phyloP scores from a whole-genome alignment of 768 basidiomycete species.

The Suillus bovinus region DNA sequence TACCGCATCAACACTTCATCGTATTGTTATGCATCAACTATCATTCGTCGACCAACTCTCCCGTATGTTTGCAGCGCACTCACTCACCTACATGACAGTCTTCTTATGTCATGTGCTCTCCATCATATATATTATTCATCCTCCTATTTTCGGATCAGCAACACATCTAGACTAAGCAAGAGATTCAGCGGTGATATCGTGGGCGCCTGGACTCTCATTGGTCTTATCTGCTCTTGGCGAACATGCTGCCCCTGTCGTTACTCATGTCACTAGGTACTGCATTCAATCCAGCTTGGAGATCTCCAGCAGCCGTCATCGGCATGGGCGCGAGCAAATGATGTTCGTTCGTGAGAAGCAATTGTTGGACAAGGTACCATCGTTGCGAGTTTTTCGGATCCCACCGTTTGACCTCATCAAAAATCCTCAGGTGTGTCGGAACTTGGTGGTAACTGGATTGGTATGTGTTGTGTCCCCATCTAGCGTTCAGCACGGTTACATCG shows the following conservation, averaged over 20 bases:
- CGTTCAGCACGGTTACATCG: background rate
- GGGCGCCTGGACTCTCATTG: background rate
- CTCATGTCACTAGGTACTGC: background rate
- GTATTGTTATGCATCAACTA: background rate
- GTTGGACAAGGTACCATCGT: background rate
- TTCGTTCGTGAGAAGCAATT: background rate
- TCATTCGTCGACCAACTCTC: background rate
- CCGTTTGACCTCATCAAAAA: background rate
- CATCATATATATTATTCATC: background rate
- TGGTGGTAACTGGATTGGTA: background rate
- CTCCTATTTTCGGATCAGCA: constrained; percentile 1
- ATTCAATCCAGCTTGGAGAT: background rate
- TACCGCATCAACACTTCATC: background rate
- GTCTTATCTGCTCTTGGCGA: background rate
- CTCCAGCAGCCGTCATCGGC: background rate
- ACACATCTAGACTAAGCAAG: background rate
- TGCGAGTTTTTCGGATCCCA: background rate
- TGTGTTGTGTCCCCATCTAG: background rate
- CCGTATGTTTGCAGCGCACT: background rate
- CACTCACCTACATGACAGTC: too few relatives aligned
- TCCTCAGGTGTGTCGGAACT: background rate
- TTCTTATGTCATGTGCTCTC: background rate
- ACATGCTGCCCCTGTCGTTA: background rate
- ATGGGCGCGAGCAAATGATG: background rate
- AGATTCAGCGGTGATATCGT: background rate